These are phyloP conservation scores for Senna siamea DNA, from an alignment of 306 rosid species.

Conservation along the genomic window DNA sequence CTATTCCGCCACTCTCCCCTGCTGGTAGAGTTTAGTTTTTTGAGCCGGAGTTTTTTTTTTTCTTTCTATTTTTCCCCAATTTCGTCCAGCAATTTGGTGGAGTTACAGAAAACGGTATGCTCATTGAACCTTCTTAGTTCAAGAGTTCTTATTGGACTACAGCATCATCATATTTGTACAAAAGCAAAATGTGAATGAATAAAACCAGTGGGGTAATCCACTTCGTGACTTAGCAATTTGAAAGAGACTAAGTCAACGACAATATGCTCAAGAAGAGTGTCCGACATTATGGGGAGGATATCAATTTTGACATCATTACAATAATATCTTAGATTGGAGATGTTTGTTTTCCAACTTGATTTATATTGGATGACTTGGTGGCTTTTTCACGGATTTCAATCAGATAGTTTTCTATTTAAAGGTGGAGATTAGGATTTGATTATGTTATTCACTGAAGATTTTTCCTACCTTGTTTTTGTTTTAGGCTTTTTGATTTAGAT, in stretches of 20 bases:
- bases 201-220: slow-evolving; percentile 24
- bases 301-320: slow-evolving; percentile 29
- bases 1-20: slow-evolving; percentile 87
- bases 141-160: slow-evolving; percentile 34
- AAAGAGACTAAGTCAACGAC: background rate
- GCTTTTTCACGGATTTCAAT: background rate
- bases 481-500: too few relatives aligned
- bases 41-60: slow-evolving; percentile 26
- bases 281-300: background rate
- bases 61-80: too few relatives aligned
- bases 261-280: background rate
- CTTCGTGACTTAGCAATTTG: slow-evolving; percentile 7
- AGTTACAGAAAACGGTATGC: slow-evolving; percentile 32
- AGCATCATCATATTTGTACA: slow-evolving; percentile 43
- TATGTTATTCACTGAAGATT: background rate
- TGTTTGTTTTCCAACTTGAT: slow-evolving; percentile 8
- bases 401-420: slow-evolving; percentile 3
- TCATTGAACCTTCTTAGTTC: slow-evolving; percentile 33
- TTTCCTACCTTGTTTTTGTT: background rate
- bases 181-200: slow-evolving; percentile 36
- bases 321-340: background rate
- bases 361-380: background rate
- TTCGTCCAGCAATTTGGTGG: background rate
- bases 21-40: slow-evolving; percentile 75
- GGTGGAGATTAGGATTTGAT: background rate